Base-by-base conservation (phyloP, 495 filamentous ascomycete species). In the Durotheca rogersii region DNA sequence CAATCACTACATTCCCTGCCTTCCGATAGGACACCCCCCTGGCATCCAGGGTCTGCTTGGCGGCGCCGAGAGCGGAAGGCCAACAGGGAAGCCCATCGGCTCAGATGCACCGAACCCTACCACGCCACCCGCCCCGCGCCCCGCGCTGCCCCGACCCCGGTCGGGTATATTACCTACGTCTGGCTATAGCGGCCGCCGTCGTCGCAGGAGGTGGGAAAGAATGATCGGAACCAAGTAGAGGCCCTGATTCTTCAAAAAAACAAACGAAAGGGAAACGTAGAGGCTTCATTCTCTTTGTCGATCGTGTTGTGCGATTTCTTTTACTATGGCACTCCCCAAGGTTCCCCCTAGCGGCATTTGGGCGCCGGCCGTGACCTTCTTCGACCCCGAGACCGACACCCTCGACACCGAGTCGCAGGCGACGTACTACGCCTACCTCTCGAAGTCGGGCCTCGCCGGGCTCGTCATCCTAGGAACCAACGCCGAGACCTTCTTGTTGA, bases 381-480 rank as follows among this genome's bases (percentile, higher is more conserved):
- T 82, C 68, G 52, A 83, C 65, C 78, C 71, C 9, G 41, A 61
- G 10, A 76, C 71, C 4, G 79, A 84, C 58, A 67, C 58, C 0
- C 53, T 85, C 37, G 73, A 81, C 59, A 65, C 78, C 6, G 52
- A 60, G 4, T 51, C 75, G 10, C 80, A 74, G 42, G 51, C 52
- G 16, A 75, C 60, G 44, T 86, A 85, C 70, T 83, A 75, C 61
- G 27, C 63, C 18, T 81, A 84, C 53, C 75, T 85, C 3, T 73
- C 78, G 7, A 60, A 55, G 11, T 72, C 75, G 1, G 78, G 78
- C 0, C 75, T 85, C 2, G 66, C 77, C 0, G 83, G 83, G 1
- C 70, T 85, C 2, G 72, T 85, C 3, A 74, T 85, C 57, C 70
- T 83, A 23, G 83, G 83, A 45, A 84, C 81, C 31, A 85, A 85